Conservation (phyloP, 1,284 basidiomycete species). For the Cerrena zonata region DNA sequence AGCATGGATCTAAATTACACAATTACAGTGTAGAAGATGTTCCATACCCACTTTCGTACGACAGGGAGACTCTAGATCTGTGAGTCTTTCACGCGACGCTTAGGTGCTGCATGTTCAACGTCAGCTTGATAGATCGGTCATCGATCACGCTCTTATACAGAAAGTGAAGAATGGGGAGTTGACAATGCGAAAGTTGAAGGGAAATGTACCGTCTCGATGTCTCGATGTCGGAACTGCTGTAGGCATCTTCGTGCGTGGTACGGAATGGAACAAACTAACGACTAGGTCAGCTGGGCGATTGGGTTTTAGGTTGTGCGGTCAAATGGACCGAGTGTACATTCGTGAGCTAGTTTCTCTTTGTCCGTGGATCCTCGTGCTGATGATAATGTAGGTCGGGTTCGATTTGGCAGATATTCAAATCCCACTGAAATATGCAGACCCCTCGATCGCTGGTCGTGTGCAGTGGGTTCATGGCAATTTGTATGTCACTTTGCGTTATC, state of each 20-base stretch:
- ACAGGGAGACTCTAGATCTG: constrained; percentile 56
- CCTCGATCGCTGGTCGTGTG: constrained; percentile 12
- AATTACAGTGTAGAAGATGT: constrained; percentile 59
- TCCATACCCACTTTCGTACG: constrained; percentile 60
- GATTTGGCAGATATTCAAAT: constrained; percentile 15
- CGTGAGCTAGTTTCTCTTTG: constrained; percentile 33
- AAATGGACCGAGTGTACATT: constrained; percentile 60
- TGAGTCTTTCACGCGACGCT: constrained; percentile 39
- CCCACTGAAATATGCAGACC: constrained; percentile 6
- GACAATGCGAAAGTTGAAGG: constrained; percentile 10
- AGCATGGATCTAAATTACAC: constrained; percentile 56
- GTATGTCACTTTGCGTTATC: constrained; percentile 4
- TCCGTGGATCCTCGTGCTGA: neutral
- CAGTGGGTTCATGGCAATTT: constrained; percentile 16
- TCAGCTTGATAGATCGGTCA: constrained; percentile 6
- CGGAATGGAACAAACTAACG: too few relatives aligned
- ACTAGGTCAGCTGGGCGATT: constrained; percentile 49
- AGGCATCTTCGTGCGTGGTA: too few relatives aligned
- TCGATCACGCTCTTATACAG: constrained; percentile 12
- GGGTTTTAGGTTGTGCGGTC: constrained; percentile 66
- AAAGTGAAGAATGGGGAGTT: constrained; percentile 7
- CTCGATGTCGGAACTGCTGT: constrained; percentile 14
- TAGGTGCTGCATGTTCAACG: too few relatives aligned
- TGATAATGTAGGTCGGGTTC: constrained; percentile 10
- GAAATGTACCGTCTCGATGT: constrained; percentile 8